Evolutionary conservation across 202 grass and related monocot species (phyloP), one percentile per base, ranked within the genome.

Genomic region (Saccharum hybrid): DNA sequence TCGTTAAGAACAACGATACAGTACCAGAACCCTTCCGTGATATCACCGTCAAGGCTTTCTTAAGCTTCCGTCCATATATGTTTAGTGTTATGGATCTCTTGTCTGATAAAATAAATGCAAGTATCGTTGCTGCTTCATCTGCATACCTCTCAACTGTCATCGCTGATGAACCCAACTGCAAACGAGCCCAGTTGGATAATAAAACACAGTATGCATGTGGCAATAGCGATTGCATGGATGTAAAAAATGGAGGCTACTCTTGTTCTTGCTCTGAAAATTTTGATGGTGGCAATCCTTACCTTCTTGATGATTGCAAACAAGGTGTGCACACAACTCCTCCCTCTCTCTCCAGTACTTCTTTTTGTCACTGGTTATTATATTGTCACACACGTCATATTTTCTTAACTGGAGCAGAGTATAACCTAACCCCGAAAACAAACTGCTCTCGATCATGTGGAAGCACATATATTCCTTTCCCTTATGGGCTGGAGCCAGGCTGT

Each of bases 231-330:
- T 83, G 86, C 18, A 13, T 13, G 41, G 16, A 82, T 82, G 79
- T 78, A 26, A 0, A 33, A 57, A 83, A 76, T 19, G 71, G 80
- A 78, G 73, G 80, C 3, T 88, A 88, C 56, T 57, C 22, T 2
- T 88, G 86, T 71, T 18, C 79, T 21, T 88, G 86, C 71, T 64
- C 65, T 31, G 5, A 33, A 28, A 77, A 71, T 67, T 81, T 72
- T 33, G 73, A 83, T 71, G 56, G 60, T 19, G 86, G 86, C 42
- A 83, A 83, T 12, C 86, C 80, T 10, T 88, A 88, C 80, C 33
- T 77, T 65, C 33, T 52, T 57, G 42, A 88, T 71, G 80, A 57
- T 71, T 88, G 86, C 86, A 88, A 78, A 83, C 73, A 83, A 70
- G 74, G 80, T 86, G 68, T 52, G 30, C 10, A 54, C 4, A 38